Evolutionary conservation across 208 protist genomes (phyloP).

Genomic region (Lotmaria passim): DNA sequence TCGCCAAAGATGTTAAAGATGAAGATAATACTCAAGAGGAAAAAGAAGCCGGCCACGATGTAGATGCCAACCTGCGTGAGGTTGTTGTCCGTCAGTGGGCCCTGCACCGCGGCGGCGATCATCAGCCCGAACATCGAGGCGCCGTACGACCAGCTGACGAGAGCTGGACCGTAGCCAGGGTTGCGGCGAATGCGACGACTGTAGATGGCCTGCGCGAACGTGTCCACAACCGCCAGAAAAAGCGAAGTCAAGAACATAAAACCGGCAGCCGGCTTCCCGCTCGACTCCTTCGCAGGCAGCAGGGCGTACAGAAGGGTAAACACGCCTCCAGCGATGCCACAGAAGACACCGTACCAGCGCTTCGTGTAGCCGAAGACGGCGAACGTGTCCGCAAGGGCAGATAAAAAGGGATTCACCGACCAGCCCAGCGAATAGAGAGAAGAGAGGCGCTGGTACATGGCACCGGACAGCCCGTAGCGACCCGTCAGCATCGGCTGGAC

Average conservation of each 20-base stretch:
- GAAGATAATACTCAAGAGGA: conserved; percentile 50
- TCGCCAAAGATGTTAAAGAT: conserved; percentile 70
- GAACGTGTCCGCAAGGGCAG: conserved; percentile 65
- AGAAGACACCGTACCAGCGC: conserved; percentile 71
- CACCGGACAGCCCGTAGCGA: conserved; percentile 43
- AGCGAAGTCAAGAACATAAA: conserved; percentile 63
- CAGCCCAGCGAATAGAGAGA: conserved; percentile 57
- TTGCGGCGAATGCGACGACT: conserved; percentile 55
- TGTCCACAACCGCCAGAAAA: conserved; percentile 68
- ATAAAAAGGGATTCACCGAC: conserved; percentile 68
- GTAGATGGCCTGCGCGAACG: conserved; percentile 72
- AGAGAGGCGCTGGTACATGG: conserved; percentile 60
- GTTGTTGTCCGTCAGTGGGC: conserved; percentile 57
- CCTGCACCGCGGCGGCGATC: conserved; percentile 47
- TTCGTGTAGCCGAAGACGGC: conserved; percentile 76
- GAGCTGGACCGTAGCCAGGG: conserved; percentile 40
- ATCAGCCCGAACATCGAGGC: conserved; percentile 45
- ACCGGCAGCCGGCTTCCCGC: conserved; percentile 38
- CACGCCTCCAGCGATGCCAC: conserved; percentile 39
- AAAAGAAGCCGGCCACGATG: conserved; percentile 47
- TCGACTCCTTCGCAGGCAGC: conserved; percentile 42
- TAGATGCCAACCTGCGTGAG: conserved; percentile 48
- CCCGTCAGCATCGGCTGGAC: conserved; percentile 35
- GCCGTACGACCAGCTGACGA: conserved; percentile 75
- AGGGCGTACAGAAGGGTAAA: conserved; percentile 51